These are phyloP conservation scores for Lactarius akahatsu DNA, from an alignment of 768 basidiomycete species.

Conservation along the genomic window DNA sequence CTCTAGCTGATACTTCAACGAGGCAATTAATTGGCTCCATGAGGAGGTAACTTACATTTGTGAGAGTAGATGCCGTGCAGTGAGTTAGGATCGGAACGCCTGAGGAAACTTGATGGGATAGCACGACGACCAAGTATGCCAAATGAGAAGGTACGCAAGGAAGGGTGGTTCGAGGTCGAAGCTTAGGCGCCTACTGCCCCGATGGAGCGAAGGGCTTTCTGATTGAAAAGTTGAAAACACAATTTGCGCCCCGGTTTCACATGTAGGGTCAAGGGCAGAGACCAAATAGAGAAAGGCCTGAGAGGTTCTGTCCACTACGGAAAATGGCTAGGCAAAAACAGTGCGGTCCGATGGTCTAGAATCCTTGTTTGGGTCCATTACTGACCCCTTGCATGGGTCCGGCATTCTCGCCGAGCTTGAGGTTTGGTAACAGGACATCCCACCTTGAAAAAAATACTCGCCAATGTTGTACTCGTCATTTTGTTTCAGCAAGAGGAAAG, in stretches of 20 bases:
- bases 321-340: not conserved
- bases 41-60: not conserved
- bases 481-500: not conserved
- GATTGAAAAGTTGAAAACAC: slow-evolving; percentile 12
- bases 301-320: not conserved
- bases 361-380: not conserved
- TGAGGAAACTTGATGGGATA: not conserved
- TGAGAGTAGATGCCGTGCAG: not conserved
- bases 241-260: not conserved
- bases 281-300: not conserved
- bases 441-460: not conserved
- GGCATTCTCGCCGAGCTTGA: not conserved
- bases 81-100: not conserved
- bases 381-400: not conserved
- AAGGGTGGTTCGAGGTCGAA: not conserved
- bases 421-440: not conserved
- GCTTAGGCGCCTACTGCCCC: slow-evolving; percentile 1
- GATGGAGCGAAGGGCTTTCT: slow-evolving; percentile 10
- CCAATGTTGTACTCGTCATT: not conserved
- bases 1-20: not conserved
- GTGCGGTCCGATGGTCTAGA: slow-evolving; percentile 7
- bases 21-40: not conserved
- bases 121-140: not conserved
- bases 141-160: not conserved
- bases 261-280: slow-evolving; percentile 11